Base-by-base conservation (phyloP, 345 rosid genomes). In the Cochlearia excelsa region DNA sequence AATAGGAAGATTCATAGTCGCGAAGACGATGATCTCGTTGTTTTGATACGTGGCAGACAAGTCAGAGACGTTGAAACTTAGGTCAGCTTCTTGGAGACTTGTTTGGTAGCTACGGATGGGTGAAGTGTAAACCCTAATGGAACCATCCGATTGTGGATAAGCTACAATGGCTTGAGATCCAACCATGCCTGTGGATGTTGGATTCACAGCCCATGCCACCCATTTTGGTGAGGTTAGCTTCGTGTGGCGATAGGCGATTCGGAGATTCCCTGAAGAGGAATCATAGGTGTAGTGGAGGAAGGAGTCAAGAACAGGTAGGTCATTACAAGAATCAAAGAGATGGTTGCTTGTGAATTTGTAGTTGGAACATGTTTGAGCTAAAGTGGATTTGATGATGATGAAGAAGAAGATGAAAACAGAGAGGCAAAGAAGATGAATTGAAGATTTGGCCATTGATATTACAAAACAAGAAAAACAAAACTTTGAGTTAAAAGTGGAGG, bases 121-220 rank as follows among this genome's bases (percentile, higher is more conserved):
- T 0, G 96, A 80, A 6, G 82, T 85, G 71, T 89, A 93, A 57
- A 70, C 95, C 49, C 49, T 78, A 75, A 87, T 67, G 4, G 77
- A 50, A 7, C 96, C 96, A 40, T 85, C 68, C 7, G 75, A 8
- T 38, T 71, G 77, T 44, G 66, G 96, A 73, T 71, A 81, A 5
- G 97, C 97, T 43, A 93, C 81, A 10, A 93, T 78, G 40, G 99
- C 84, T 63, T 93, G 92, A 3, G 96, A 73, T 0, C 92, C 96
- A 2, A 75, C 69, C 99, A 93, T 93, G 38, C 85, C 87, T 0
- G 73, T 62, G 27, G 79, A 65, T 2, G 66, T 74, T 0, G 99
- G 99, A 64, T 93, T 93, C 41, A 93, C 74, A 10, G 88, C 96
- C 99, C 97, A 92, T 3, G 91, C 86, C 30, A 85, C 82, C 99